Evolutionary conservation across 768 basidiomycete genomes (phyloP).

Genomic region (Holtermannia corniformis): DNA sequence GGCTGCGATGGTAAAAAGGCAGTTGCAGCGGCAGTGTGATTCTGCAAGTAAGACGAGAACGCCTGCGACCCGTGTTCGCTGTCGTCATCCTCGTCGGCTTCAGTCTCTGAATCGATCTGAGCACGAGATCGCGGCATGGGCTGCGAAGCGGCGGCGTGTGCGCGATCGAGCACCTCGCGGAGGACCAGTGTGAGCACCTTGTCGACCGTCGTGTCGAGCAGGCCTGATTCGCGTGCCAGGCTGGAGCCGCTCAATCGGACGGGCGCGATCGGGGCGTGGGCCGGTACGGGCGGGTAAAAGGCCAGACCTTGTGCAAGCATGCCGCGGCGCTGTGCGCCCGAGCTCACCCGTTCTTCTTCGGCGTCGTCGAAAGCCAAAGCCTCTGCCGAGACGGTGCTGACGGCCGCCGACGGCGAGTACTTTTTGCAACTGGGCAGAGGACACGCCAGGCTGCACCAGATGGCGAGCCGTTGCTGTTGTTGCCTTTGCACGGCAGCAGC

Average conservation of each 20-base stretch:
- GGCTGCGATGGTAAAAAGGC: constrained; percentile 29
- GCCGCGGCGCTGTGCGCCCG: constrained; percentile 2
- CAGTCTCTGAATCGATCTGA: constrained; percentile 4
- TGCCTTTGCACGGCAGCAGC: constrained; percentile 37
- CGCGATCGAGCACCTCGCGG: constrained; percentile 15
- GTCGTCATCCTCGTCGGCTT: constrained; percentile 2
- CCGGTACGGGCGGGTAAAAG: constrained; percentile 23
- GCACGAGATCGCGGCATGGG: background rate
- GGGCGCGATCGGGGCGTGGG: background rate
- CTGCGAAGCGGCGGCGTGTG: background rate
- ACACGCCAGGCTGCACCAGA: constrained; percentile 34
- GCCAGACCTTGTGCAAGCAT: constrained; percentile 19
- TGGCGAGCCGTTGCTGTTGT: constrained; percentile 25
- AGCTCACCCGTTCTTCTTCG: background rate
- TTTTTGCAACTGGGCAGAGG: constrained; percentile 36
- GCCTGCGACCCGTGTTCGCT: background rate
- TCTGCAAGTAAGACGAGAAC: background rate
- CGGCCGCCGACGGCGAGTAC: constrained; percentile 18
- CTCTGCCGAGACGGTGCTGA: constrained; percentile 1
- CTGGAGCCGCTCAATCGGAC: background rate
- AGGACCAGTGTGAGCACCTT: constrained; percentile 30
- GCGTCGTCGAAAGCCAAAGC: background rate
- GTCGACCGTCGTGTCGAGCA: constrained; percentile 33
- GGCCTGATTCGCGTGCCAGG: constrained; percentile 8
- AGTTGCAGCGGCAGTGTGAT: background rate